Evolutionary conservation across 2,329 filamentous ascomycete species (phyloP), one percentile per base, ranked within the genome.

Genomic region (Sclerotinia spermophila): DNA sequence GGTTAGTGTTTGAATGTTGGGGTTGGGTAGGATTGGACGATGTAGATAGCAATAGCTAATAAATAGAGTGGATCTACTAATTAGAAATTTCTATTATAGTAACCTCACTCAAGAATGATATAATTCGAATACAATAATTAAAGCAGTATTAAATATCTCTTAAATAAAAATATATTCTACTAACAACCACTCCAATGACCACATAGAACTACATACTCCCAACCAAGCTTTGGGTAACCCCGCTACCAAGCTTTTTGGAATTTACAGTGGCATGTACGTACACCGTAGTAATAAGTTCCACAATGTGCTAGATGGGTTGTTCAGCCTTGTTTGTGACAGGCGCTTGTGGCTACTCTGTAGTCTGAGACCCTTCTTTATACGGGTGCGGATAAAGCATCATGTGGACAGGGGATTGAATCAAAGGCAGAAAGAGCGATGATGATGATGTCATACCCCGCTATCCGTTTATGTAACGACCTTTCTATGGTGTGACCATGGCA

Each of bases 171-270:
- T 42, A n/a, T n/a, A n/a, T 19, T 17, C 40, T 42, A 13, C 40
- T 42, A 13, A 11, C 40, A 42, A 42, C 13, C 68, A 48, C 60
- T 69, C 5, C 48, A n/a, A 38, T 67, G 40, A 35, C 59, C 45
- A n/a, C 66, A 66, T 7, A 67, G 51, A 21, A 19, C 53, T 19
- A n/a, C 27, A 19, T 13, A 11, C 21, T 2, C 33, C 3, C 42
- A 27, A 68, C 17, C 66, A 60, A 68, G 66, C 66, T 68, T 60
- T 68, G 17, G 17, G 1, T 1, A 35, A 58, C 38, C 65, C 53
- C 65, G 45, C 65, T 38, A 68, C 66, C 66, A 68, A 68, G 66
- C 66, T 68, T 68, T 60, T 15, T n/a, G 24, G 38, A 10, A 27
- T 30, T 11, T 4, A 30, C 30, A 48, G n/a, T 53, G 21, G 11